Conservation (phyloP, 768 basidiomycete species). For the Wakefieldia striispora region DNA sequence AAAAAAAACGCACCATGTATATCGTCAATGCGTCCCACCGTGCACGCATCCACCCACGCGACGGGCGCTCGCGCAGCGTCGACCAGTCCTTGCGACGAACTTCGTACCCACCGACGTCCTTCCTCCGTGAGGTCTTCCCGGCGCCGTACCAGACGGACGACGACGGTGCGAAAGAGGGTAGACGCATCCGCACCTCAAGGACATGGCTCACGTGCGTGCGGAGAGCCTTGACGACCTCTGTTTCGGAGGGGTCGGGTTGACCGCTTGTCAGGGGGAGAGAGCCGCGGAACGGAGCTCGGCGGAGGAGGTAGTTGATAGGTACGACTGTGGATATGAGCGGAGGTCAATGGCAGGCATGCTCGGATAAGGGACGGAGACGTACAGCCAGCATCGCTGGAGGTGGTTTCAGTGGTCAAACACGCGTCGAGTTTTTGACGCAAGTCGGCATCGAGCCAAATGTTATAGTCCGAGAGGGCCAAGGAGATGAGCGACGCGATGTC, state of each 20-base stretch:
- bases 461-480: conserved; percentile 70
- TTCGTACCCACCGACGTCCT: conserved; percentile 58
- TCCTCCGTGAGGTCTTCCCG: conserved; percentile 26
- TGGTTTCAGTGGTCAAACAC: conserved; percentile 11
- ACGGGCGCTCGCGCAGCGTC: conserved; percentile 16
- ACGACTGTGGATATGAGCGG: conserved; percentile 45
- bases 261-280: conserved; percentile 1
- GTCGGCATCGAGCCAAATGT: conserved; percentile 61
- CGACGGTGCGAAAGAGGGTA: conserved; percentile 39
- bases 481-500: conserved; percentile 50
- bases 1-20: conserved; percentile 52
- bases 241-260: conserved; percentile 36
- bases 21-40: conserved; percentile 65
- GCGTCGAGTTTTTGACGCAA: conserved; percentile 48
- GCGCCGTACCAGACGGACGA: conserved; percentile 38
- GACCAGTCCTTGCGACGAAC: conserved; percentile 54
- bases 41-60: conserved; percentile 31
- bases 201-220: conserved; percentile 44
- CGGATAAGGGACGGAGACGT: conserved; percentile 23
- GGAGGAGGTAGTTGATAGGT: conserved; percentile 56
- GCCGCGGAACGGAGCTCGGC: conserved; percentile 28
- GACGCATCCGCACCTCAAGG: conserved; percentile 62
- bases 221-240: conserved; percentile 54
- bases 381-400: conserved; percentile 45
- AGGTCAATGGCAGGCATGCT: background rate